Evolutionary conservation across 306 rosid species (phyloP).

Genomic region (Phaseolus lunatus): DNA sequence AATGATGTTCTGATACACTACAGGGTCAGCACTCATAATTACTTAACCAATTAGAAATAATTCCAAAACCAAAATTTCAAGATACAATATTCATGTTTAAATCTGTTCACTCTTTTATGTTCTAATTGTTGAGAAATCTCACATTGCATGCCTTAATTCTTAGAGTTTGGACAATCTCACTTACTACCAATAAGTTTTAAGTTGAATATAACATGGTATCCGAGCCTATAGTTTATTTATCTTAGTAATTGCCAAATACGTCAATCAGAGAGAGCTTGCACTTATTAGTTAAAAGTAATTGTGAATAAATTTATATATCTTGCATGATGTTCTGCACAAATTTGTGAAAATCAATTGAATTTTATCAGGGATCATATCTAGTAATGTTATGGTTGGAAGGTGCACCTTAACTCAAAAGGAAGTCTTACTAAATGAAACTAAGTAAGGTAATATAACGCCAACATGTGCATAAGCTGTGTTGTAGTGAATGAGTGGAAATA

Average conservation of each 20-base stretch:
- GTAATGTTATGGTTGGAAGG: neutral
- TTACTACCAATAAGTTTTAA: no score
- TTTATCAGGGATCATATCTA: neutral
- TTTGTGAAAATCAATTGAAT: conserved; percentile 7
- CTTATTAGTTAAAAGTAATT: neutral
- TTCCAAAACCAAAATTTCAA: neutral
- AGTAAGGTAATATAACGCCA: neutral
- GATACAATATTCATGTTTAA: neutral
- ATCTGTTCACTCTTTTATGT: neutral
- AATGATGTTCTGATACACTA: neutral
- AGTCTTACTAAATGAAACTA: neutral
- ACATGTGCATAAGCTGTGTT: neutral
- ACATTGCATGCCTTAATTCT: no score
- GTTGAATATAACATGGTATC: no score
- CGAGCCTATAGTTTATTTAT: no score
- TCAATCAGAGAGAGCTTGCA: neutral
- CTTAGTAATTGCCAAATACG: neutral
- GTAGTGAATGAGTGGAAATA: neutral
- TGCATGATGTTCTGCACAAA: neutral
- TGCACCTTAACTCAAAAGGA: neutral
- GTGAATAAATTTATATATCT: neutral
- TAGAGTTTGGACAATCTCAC: no score
- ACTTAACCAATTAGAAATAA: neutral
- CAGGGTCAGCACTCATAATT: neutral
- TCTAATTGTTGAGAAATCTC: no score